These are phyloP conservation scores for Collybiopsis confluens DNA, from an alignment of 768 basidiomycete genomes.

Conservation along the genomic window DNA sequence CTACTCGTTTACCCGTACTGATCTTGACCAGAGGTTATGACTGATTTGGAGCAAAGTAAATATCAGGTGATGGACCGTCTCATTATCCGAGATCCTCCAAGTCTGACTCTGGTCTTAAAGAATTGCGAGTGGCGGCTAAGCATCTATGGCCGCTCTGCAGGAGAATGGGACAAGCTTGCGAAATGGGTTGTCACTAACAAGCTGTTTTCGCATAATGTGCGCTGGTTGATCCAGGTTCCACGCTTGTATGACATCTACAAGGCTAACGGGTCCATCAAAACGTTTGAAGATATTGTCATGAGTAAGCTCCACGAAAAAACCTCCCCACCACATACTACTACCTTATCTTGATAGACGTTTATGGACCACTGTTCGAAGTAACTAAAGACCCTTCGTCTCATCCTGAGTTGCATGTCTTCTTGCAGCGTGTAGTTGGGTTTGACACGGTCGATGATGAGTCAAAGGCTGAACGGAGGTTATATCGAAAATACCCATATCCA, in stretches of 20 bases:
- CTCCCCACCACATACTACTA: not conserved
- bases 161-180: constrained; percentile 98
- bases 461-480: constrained; percentile 85
- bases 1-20: not conserved
- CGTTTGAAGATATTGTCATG: constrained; percentile 85
- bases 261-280: constrained; percentile 73
- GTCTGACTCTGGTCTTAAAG: constrained; percentile 29
- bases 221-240: constrained; percentile 96
- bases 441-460: constrained; percentile 99
- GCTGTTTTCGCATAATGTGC: constrained; percentile 92
- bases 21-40: constrained; percentile 75
- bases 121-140: constrained; percentile 98
- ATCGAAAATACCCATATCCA: constrained; percentile 93
- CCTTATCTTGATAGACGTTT: constrained; percentile 61
- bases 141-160: constrained; percentile 78
- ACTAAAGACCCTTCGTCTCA: constrained; percentile 87
- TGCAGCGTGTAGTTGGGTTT: constrained; percentile 94
- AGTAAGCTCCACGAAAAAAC: constrained; percentile 50
- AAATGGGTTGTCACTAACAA: constrained; percentile 96
- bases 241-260: constrained; percentile 96
- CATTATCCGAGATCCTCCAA: not conserved
- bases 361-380: constrained; percentile 91
- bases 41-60: constrained; percentile 96
- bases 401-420: constrained; percentile 91
- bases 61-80: constrained; percentile 67